These are phyloP conservation scores for Pythium aphanidermatum DNA, from an alignment of 352 stramenopile genomes.

Conservation along the genomic window DNA sequence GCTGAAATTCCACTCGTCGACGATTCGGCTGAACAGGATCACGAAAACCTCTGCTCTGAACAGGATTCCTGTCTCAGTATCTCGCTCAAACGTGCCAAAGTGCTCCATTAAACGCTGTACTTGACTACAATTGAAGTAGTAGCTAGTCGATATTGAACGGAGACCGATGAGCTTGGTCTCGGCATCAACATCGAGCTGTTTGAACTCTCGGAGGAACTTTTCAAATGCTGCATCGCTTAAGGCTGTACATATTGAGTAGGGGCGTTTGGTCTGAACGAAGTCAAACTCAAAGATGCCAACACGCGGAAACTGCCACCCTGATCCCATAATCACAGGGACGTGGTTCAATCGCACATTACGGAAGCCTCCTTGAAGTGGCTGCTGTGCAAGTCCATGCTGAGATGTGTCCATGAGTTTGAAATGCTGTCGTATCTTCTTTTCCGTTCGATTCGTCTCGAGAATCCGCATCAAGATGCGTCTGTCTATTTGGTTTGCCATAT, in stretches of 20 bases:
- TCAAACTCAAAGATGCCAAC: constrained; percentile 68
- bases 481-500: constrained; percentile 66
- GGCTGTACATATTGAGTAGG: constrained; percentile 49
- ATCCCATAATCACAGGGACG: constrained; percentile 40
- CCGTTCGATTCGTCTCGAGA: constrained; percentile 53
- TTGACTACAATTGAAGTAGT: constrained; percentile 69
- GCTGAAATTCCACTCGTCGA: constrained; percentile 65
- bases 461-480: constrained; percentile 69
- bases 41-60: constrained; percentile 68
- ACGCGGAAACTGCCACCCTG: constrained; percentile 54
- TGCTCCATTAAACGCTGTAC: constrained; percentile 72
- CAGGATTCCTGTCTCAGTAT: constrained; percentile 39
- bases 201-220: constrained; percentile 76
- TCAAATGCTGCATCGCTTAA: constrained; percentile 63
- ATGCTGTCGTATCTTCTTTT: constrained; percentile 43
- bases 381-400: constrained; percentile 32
- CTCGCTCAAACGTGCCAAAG: constrained; percentile 66
- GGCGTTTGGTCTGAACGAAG: constrained; percentile 55
- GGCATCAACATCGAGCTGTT: constrained; percentile 45
- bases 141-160: constrained; percentile 59
- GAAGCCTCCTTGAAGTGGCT: constrained; percentile 41
- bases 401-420: constrained; percentile 62
- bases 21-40: constrained; percentile 54
- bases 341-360: constrained; percentile 62
- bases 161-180: constrained; percentile 68